Conservation (phyloP, 176 grass and related monocot species). For the Oryza rufipogon region DNA sequence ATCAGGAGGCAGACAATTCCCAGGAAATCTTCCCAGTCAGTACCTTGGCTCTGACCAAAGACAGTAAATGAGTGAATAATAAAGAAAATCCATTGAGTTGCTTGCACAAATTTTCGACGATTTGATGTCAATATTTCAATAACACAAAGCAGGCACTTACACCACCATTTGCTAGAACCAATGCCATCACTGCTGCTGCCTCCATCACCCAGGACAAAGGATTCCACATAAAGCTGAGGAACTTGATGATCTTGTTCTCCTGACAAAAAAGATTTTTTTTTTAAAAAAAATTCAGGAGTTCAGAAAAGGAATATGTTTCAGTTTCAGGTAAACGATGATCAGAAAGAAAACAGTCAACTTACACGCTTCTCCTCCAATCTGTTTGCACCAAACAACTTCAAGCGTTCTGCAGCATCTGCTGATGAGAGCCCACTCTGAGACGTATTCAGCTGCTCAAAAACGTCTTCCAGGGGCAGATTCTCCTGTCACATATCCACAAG, state of each 20-base stretch:
- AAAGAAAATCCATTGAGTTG: background rate
- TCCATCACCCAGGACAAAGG: constrained; percentile 94
- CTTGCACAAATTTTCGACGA: too few relatives aligned
- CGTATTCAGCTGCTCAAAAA: constrained; percentile 58
- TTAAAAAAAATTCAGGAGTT: background rate
- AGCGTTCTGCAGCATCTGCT: constrained; percentile 55
- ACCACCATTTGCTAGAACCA: constrained; percentile 74
- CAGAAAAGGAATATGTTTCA: background rate
- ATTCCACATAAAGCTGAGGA: constrained; percentile 90
- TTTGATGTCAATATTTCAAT: background rate
- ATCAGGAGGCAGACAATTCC: constrained; percentile 77
- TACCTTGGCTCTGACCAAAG: constrained; percentile 53
- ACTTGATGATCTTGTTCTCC: constrained; percentile 85
- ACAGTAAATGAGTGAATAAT: background rate
- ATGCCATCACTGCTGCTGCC: constrained; percentile 76
- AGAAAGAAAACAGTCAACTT: background rate
- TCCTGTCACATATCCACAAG: constrained; percentile 38
- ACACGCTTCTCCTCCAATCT: constrained; percentile 81
- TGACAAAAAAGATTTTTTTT: constrained; percentile 23
- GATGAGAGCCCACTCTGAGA: constrained; percentile 55
- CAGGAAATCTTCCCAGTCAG: constrained; percentile 85
- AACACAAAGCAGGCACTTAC: constrained; percentile 45
- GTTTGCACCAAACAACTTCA: constrained; percentile 71
- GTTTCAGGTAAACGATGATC: background rate
- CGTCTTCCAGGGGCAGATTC: constrained; percentile 59